phyloP scores from a whole-genome alignment of 1,139 yeast genomes.

The Suhomyces choctaworum region DNA sequence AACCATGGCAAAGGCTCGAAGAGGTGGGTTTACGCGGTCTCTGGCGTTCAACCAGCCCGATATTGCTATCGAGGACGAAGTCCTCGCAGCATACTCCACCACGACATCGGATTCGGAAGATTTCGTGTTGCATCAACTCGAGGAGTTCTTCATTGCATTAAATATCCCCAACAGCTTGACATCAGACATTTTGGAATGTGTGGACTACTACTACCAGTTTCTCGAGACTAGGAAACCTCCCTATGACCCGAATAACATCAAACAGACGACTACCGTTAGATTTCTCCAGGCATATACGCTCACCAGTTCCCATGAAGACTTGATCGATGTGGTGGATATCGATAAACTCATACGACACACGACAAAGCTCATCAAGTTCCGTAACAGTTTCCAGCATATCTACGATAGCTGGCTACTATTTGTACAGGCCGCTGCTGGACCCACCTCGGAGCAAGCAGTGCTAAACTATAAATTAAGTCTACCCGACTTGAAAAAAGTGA shows the following conservation, averaged over 20 bases:
- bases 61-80: conserved; percentile 33
- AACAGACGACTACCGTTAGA: conserved; percentile 29
- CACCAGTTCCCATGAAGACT: conserved; percentile 19
- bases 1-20: conserved; percentile 7
- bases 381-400: conserved; percentile 35
- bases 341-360: conserved; percentile 37
- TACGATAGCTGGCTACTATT: conserved; percentile 38
- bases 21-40: conserved; percentile 10
- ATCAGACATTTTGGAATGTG: conserved; percentile 32
- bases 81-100: conserved; percentile 30
- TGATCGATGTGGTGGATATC: conserved; percentile 42
- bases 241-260: conserved; percentile 16
- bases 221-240: conserved; percentile 16
- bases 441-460: conserved; percentile 7
- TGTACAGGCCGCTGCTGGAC: conserved; percentile 24
- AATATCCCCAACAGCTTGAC: conserved; percentile 36
- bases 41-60: conserved; percentile 19
- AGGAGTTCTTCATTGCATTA: conserved; percentile 25
- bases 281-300: conserved; percentile 36
- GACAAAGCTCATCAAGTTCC: conserved; percentile 33
- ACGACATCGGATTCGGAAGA: conserved; percentile 30
- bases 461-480: conserved; percentile 27
- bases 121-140: conserved; percentile 30
- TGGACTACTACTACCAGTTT: conserved; percentile 38
- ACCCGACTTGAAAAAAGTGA: conserved; percentile 35